These are phyloP conservation scores for Colletotrichum euphorbiae DNA, from an alignment of 2,329 filamentous ascomycete genomes.

Conservation along the genomic window DNA sequence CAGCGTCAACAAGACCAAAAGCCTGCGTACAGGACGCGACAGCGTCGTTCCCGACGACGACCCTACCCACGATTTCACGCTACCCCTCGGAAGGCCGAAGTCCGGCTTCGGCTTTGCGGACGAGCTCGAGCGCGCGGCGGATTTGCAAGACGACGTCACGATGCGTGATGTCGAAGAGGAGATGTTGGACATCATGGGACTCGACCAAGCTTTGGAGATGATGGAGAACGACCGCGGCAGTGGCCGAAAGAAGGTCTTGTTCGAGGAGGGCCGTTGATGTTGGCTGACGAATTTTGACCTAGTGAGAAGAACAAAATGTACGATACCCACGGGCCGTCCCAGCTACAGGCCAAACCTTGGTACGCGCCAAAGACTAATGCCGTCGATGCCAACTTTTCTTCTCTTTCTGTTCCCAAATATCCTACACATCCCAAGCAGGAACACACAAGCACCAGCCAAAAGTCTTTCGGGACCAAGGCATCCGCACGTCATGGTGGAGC, in stretches of 20 bases:
- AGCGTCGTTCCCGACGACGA: slow-evolving; percentile 32
- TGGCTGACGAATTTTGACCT: slow-evolving; percentile 36
- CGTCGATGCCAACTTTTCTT: slow-evolving; percentile 28
- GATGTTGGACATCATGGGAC: slow-evolving; percentile 74
- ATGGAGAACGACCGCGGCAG: slow-evolving; percentile 63
- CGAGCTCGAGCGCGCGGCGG: slow-evolving; percentile 64
- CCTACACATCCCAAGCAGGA: neutral
- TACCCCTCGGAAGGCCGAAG: slow-evolving; percentile 46
- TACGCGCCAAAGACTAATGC: slow-evolving; percentile 27
- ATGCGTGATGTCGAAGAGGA: slow-evolving; percentile 68
- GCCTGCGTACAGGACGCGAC: slow-evolving; percentile 25
- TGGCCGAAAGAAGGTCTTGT: slow-evolving; percentile 64
- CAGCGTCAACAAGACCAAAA: slow-evolving; percentile 53
- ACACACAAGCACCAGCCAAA: slow-evolving; percentile 5
- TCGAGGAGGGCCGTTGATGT: slow-evolving; percentile 50
- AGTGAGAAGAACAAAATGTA: slow-evolving; percentile 46
- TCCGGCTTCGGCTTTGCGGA: slow-evolving; percentile 63
- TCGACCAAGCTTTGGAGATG: slow-evolving; percentile 68
- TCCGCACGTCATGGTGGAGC: slow-evolving; percentile 81
- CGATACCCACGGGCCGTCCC: slow-evolving; percentile 51
- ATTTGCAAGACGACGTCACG: slow-evolving; percentile 61
- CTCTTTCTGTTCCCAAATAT: slow-evolving; percentile 12
- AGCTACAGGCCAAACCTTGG: slow-evolving; percentile 4
- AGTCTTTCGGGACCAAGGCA: slow-evolving; percentile 16
- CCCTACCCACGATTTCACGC: slow-evolving; percentile 41